Percentiles rank a stretch among this genome's conserved stretches.
phyloP scores from a whole-genome alignment of 202 grass and related monocot genomes.

The Schoenoplectus triqueter region DNA sequence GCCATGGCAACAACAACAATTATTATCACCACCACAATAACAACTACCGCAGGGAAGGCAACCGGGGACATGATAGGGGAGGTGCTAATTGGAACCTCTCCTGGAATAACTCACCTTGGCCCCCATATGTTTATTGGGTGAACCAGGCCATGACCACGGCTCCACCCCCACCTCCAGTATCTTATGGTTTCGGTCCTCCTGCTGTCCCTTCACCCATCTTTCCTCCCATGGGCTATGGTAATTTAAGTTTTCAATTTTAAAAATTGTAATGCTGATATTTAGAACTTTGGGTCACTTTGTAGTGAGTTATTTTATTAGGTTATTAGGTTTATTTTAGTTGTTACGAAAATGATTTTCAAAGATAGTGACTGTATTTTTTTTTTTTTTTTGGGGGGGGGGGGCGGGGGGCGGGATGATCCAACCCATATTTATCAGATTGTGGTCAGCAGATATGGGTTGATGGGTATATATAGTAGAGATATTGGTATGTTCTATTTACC shows the following conservation, averaged over 20 bases:
- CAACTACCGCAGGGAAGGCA: constrained; percentile 33
- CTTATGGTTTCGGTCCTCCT: constrained; percentile 41
- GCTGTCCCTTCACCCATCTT: constrained; percentile 41
- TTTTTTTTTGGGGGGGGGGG: too few relatives aligned
- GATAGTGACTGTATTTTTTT: not conserved
- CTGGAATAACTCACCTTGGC: constrained; percentile 41
- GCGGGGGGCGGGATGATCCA: not conserved
- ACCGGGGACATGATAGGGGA: constrained; percentile 39
- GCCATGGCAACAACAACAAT: constrained; percentile 30
- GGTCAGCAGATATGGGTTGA: not conserved
- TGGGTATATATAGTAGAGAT: not conserved
- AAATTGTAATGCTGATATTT: not conserved
- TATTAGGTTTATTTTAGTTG: constrained; percentile 7
- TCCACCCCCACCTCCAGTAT: constrained; percentile 24
- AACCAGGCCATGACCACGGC: constrained; percentile 33
- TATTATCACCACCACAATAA: constrained; percentile 23
- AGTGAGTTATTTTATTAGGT: not conserved
- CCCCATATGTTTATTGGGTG: not conserved
- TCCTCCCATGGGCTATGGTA: constrained; percentile 54
- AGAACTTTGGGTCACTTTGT: not conserved
- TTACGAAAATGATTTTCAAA: constrained; percentile 8
- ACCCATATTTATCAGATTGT: not conserved
- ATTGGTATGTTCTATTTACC: not conserved
- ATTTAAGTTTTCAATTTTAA: constrained; percentile 29
- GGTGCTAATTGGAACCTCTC: constrained; percentile 28